Conservation (phyloP, 2,329 filamentous ascomycete genomes). For the Amphichorda felina region DNA sequence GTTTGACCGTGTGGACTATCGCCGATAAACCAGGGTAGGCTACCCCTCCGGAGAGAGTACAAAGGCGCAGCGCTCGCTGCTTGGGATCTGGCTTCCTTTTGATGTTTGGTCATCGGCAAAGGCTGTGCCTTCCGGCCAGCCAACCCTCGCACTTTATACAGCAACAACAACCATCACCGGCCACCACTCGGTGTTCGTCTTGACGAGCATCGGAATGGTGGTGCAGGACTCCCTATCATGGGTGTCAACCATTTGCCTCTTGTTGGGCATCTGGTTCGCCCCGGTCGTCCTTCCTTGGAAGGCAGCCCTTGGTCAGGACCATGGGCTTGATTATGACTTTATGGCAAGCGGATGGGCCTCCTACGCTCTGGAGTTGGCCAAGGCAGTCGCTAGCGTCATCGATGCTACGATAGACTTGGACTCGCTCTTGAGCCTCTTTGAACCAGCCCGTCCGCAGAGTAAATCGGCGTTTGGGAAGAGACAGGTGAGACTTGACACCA, state of each 20-base stretch:
- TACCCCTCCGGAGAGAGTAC: not conserved
- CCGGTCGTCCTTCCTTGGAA: conserved; percentile 1
- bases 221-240: conserved; percentile 3
- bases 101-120: not conserved
- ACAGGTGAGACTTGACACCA: not conserved
- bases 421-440: not conserved
- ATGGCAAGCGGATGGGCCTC: not conserved
- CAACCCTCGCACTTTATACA: not conserved
- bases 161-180: not conserved
- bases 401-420: too few relatives aligned
- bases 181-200: not conserved
- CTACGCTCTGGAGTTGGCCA: too few relatives aligned
- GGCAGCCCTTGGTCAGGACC: not conserved
- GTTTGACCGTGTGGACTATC: not conserved
- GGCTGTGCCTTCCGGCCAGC: conserved; percentile 3
- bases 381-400: too few relatives aligned
- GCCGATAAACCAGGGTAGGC: too few relatives aligned
- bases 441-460: not conserved
- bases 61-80: not conserved
- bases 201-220: not conserved
- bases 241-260: conserved; percentile 2
- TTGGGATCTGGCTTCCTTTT: not conserved
- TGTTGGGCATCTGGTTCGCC: conserved; percentile 4
- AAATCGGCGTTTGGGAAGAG: conserved; percentile 2
- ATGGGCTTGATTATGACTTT: not conserved